Evolutionary conservation across 108 stramenopile genomes (phyloP), one percentile per base, ranked within the genome.

Genomic region (Cyclostephanos tholiformis): DNA sequence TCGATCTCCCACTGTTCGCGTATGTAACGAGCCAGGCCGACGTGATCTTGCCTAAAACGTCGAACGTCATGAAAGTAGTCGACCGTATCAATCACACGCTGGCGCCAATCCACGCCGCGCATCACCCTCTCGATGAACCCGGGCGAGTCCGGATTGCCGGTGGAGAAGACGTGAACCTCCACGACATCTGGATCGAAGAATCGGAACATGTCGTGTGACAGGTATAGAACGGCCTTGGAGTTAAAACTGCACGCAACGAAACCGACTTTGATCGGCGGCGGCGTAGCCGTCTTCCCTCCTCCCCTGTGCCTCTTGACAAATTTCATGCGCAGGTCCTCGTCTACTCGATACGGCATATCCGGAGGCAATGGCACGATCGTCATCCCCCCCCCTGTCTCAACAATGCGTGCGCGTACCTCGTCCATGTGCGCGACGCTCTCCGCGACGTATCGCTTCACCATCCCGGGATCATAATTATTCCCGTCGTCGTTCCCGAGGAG

Each of bases 151-250:
- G 89, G 83, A 25, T 83, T 71, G 23, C 88, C 89, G 52, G 90
- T 67, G 44, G 87, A 87, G 72, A 94, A 94, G 44, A 91, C 83
- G 67, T 94, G 93, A 50, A 94, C 79, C 73, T 94, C 93, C 53
- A 94, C 86, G 32, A 82, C 63, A 10, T 76, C 69, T 0, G 77
- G 78, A 75, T 91, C 88, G 69, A 91, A 94, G 72, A 94, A 94
- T 16, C 90, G 89, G 82, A 94, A 94, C 70, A 94, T 90, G 69
- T 94, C 93, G 32, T 94, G 90, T 12, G 88, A 90, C 46, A 94
- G 71, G 66, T 86, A 91, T n/a, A 94, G 69, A 26, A 94, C 93
- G 11, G 93, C 93, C 67, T 91, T 94, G 55, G 89, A 88, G 41
- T 94, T 94, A 86, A 94, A 91, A 12, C 89, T 89, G 41, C 77